A percentile compares a stretch with the other conserved stretches of the same genome.
Evolutionary conservation across 768 basidiomycete genomes (phyloP).

Genomic region (Phylloporus arenicola): DNA sequence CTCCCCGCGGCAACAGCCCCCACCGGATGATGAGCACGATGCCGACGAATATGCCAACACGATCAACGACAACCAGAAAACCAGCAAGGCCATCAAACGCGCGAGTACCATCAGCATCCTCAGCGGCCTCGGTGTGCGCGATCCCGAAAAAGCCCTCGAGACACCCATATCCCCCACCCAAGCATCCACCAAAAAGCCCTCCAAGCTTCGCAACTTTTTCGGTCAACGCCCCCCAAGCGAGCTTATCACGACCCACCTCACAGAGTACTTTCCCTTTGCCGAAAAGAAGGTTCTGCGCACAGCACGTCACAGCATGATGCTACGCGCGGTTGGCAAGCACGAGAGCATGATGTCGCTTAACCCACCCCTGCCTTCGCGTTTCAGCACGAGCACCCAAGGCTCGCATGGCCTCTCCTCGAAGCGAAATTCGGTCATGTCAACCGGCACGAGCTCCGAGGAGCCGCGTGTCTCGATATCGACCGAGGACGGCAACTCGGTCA

Average conservation of each 20-base stretch:
- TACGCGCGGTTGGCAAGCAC: conserved; percentile 46
- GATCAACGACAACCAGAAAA: conserved; percentile 24
- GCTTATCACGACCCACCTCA: conserved; percentile 89
- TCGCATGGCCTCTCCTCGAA: conserved; percentile 46
- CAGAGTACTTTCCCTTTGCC: conserved; percentile 92
- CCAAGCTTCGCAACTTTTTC: conserved; percentile 91
- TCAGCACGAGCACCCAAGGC: conserved; percentile 32
- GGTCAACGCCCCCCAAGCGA: conserved; percentile 97
- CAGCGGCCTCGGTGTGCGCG: conserved; percentile 85
- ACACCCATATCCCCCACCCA: conserved; percentile 48
- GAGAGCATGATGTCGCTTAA: conserved; percentile 44
- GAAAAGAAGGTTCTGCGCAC: conserved; percentile 91
- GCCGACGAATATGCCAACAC: conserved; percentile 23
- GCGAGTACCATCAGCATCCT: conserved; percentile 94
- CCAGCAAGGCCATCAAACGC: conserved; percentile 50
- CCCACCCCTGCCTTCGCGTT: conserved; percentile 36
- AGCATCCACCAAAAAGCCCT: conserved; percentile 39
- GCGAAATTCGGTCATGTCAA: conserved; percentile 33
- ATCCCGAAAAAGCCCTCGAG: conserved; percentile 64
- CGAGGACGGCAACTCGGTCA: conserved; percentile 62
- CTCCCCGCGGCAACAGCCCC: conserved; percentile 9
- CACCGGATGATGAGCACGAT: conserved; percentile 36
- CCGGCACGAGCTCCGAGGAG: conserved; percentile 44
- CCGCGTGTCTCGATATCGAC: conserved; percentile 74
- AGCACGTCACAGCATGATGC: conserved; percentile 84